A percentile compares a stretch with the other conserved stretches of the same genome.
Evolutionary conservation across 805 yeast genomes (phyloP).

Genomic region (Saccharomycopsis sp.): DNA sequence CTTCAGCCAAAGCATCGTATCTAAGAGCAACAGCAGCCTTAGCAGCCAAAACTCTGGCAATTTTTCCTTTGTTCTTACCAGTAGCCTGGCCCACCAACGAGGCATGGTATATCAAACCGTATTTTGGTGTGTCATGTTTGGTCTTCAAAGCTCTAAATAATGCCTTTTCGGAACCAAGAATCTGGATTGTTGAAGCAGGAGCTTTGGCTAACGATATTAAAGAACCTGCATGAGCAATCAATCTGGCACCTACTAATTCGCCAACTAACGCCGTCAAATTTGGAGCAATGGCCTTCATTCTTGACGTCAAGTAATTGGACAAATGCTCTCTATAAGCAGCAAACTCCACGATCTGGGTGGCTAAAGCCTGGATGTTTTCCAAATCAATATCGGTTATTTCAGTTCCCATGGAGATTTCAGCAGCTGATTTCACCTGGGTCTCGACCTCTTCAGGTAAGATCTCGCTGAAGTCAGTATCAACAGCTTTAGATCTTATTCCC

Average conservation of each 20-base stretch:
- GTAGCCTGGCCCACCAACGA: slow-evolving; percentile 96
- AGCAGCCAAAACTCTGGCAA: slow-evolving; percentile 97
- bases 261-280: slow-evolving; percentile 93
- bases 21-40: slow-evolving; percentile 96
- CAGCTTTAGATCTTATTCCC: slow-evolving; percentile 91
- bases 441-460: slow-evolving; percentile 91
- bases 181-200: slow-evolving; percentile 97
- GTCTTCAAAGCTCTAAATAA: slow-evolving; percentile 97
- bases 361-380: slow-evolving; percentile 80
- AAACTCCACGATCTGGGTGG: slow-evolving; percentile 94
- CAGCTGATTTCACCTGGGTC: slow-evolving; percentile 88
- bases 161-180: slow-evolving; percentile 98
- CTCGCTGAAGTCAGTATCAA: slow-evolving; percentile 83
- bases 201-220: slow-evolving; percentile 92
- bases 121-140: slow-evolving; percentile 97
- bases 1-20: slow-evolving; percentile 95
- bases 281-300: slow-evolving; percentile 99
- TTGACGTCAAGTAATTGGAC: slow-evolving; percentile 80
- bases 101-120: slow-evolving; percentile 95
- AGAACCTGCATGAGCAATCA: slow-evolving; percentile 96
- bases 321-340: slow-evolving; percentile 95
- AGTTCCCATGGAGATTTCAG: slow-evolving; percentile 99
- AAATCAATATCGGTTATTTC: slow-evolving; percentile 92
- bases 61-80: slow-evolving; percentile 97
- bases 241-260: slow-evolving; percentile 96